phyloP scores from a whole-genome alignment of 2,329 filamentous ascomycete species.

The Cladophialophora bantiana region DNA sequence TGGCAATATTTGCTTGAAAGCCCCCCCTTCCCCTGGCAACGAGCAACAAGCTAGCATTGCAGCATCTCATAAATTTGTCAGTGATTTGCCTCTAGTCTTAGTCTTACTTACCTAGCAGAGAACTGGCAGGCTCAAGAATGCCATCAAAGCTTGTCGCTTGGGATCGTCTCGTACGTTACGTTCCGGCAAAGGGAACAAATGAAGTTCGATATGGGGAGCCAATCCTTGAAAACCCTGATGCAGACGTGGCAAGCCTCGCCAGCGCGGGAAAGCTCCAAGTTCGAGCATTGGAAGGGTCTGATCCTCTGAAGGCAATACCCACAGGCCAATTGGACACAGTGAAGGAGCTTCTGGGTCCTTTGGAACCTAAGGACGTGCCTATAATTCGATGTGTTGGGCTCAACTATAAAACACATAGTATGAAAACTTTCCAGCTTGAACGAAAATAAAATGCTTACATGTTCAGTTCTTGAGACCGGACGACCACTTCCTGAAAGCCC shows the following conservation, averaged over 20 bases:
- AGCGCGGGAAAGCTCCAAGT: not conserved
- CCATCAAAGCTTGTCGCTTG: not conserved
- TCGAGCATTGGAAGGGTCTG: not conserved
- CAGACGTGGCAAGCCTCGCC: not conserved
- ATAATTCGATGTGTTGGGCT: constrained; percentile 60
- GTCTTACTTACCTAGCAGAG: not conserved
- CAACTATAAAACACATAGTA: constrained; percentile 57
- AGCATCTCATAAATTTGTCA: too few relatives aligned
- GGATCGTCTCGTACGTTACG: constrained; percentile 3
- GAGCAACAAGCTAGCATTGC: too few relatives aligned
- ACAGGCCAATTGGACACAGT: not conserved
- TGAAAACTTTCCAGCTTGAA: not conserved
- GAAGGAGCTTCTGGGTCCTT: not conserved
- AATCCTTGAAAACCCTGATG: not conserved
- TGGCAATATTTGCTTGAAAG: too few relatives aligned
- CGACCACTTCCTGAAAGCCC: constrained; percentile 41
- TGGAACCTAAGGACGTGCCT: constrained; percentile 53
- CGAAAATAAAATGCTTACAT: constrained; percentile 32
- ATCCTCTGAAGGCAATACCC: not conserved
- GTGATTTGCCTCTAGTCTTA: not conserved
- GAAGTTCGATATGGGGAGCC: constrained; percentile 2
- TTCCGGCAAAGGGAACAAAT: not conserved
- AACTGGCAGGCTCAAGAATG: not conserved
- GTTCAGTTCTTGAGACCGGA: constrained; percentile 36
- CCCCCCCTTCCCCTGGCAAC: too few relatives aligned